Evolutionary conservation across 1,139 yeast species (phyloP).

Genomic region (Nakaseomyces uthaithaninus): DNA sequence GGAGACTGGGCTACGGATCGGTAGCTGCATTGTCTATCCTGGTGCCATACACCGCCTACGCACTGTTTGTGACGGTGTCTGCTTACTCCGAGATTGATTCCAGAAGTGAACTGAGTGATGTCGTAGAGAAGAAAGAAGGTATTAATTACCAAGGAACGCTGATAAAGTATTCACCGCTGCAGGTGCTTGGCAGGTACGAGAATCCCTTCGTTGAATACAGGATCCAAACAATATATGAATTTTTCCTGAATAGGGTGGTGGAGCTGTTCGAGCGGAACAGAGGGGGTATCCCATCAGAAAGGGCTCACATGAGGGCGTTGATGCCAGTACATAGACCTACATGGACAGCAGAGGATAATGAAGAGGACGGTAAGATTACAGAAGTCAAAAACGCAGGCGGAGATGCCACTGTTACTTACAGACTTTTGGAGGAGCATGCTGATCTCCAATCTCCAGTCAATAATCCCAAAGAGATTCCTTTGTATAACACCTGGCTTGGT

Average conservation of each 20-base stretch:
- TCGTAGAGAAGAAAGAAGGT: conserved; percentile 19
- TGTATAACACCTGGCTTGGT: conserved; percentile 76
- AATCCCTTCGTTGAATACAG: conserved; percentile 91
- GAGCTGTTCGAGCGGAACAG: conserved; percentile 67
- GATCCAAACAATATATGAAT: conserved; percentile 83
- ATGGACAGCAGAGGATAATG: conserved; percentile 17
- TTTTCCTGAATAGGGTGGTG: conserved; percentile 57
- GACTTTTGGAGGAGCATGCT: conserved; percentile 27
- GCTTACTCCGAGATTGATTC: conserved; percentile 50
- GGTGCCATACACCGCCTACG: conserved; percentile 60
- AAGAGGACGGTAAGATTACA: conserved; percentile 35
- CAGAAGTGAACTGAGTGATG: conserved; percentile 35
- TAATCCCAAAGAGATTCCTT: conserved; percentile 14
- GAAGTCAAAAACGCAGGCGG: background rate
- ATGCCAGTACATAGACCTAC: conserved; percentile 53
- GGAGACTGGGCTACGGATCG: conserved; percentile 5
- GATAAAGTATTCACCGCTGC: conserved; percentile 39
- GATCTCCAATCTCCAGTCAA: conserved; percentile 10
- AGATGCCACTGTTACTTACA: conserved; percentile 4
- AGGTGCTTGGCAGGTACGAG: conserved; percentile 71
- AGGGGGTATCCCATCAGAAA: conserved; percentile 53
- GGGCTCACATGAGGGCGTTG: conserved; percentile 40
- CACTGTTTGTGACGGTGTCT: conserved; percentile 49
- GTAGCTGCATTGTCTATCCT: conserved; percentile 30
- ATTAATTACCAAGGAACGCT: conserved; percentile 27